Base-by-base conservation (phyloP, 208 protist genomes). In the Leishmania mexicana region DNA sequence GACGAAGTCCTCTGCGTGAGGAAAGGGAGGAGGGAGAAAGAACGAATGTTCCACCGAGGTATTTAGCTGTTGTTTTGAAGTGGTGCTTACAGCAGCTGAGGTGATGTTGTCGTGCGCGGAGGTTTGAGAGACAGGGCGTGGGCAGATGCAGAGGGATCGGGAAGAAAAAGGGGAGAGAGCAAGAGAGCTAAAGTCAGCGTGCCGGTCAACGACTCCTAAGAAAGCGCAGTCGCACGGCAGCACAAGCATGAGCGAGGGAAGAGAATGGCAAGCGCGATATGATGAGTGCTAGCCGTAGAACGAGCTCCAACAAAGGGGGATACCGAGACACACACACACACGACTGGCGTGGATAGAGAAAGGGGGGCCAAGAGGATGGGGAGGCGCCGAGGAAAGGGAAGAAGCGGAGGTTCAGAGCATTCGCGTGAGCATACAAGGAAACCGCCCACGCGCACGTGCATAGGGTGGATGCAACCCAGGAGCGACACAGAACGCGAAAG, bases 21-120 rank as follows among this genome's bases (percentile, higher is more conserved):
- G 70, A 64, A 80, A 81, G 62, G 65, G 54, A 58, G 53, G 7
- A 74, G 47, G 35, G 49, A 60, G 49, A 72, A 58, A 51, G 47
- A 57, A 76, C 38, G 21, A 68, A 31, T 68, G 24, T 11, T 24
- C 70, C 28, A 24, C 28, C 31, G 21, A 38, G 10, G 10, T 74
- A 54, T 73, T 8, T 28, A 51, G 31, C 19, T 31, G 70, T 7
- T 80, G 2, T 42, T 51, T 65, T 28, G n/a, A 42, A 21, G 38
- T 77, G 74, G 31, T 45, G 74, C 54, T 47, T 24, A 3, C 2
- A 64, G 53, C 54, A 42, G 74, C 38, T 24, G n/a, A n/a, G 17
- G 38, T 35, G 24, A 28, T 64, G 21, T 47, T 38, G 38, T 54
- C 47, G 72, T 76, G 49, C 15, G 31, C 28, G 72, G 21, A 15